Evolutionary conservation across 192 early-diverging fungal species (phyloP), one percentile per base, ranked within the genome.

Genomic region (Podila epigama): DNA sequence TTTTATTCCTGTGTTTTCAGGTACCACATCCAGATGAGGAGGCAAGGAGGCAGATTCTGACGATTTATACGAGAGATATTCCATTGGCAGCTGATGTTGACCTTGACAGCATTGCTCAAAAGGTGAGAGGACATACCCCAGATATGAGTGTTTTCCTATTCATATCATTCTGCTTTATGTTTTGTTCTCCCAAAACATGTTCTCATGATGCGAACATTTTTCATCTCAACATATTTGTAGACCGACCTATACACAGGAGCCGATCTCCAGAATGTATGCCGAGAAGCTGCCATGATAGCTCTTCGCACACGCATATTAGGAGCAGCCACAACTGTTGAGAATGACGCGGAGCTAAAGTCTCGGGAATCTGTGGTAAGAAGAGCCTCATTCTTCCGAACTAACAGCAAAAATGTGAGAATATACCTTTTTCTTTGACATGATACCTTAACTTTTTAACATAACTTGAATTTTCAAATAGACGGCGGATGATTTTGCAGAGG

Each of bases 231-330:
- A 66, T 66, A 11, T 25, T 63, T 25, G 42, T 72, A 89, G 86
- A 87, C 87, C 1, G 81, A 86, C 15, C 60, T 83, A 37, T 88
- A 84, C 59, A 83, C 83, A n/a, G 79, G 84, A 12, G 82, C 84
- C 3, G 84, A 85, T 65, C 57, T 86, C 22, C 82, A 86, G 60
- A 88, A 85, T 53, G 81, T 89, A 34, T 84, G 82, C 51, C 78
- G 84, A 50, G 84, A 87, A 68, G 84, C 83, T 8, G 87, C 82
- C 7, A 68, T 85, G 70, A 83, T 83, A 41, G 79, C 79, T 1
- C 58, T 85, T 42, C 58, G 73, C n/a, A 60, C 73, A 5, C 57
- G 73, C 8, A 53, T 68, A 27, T 32, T 75, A 27, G 65, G 63
- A 2, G n/a, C 31, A 16, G 13, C 22, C 28, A 22, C 27, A 7